Evolutionary conservation across 2,329 filamentous ascomycete species (phyloP).

Genomic region (Diaporthe longicolla): DNA sequence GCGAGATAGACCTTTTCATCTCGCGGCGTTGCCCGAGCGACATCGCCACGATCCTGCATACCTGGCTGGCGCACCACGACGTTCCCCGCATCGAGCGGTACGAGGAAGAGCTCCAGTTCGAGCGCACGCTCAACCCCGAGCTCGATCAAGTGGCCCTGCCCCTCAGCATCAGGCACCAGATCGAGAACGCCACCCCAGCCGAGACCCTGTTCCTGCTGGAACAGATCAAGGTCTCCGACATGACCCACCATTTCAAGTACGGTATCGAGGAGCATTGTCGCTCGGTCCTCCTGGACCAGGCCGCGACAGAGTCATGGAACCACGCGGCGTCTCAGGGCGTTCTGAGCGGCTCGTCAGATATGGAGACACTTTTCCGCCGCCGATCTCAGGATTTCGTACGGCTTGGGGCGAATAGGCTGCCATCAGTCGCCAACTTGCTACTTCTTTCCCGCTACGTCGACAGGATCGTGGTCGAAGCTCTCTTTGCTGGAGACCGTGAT

Average conservation of each 20-base stretch:
- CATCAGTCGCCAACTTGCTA: constrained; percentile 46
- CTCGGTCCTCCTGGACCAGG: constrained; percentile 48
- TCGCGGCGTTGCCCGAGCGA: constrained; percentile 53
- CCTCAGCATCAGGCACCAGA: constrained; percentile 47
- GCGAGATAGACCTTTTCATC: constrained; percentile 52
- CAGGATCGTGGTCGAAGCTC: constrained; percentile 47
- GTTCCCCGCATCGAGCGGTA: constrained; percentile 52
- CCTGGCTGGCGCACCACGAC: constrained; percentile 55
- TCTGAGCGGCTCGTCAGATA: constrained; percentile 47
- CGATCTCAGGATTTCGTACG: constrained; percentile 48
- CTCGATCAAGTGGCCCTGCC: constrained; percentile 43
- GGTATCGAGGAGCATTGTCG: constrained; percentile 49
- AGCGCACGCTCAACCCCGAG: constrained; percentile 41
- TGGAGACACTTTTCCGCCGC: constrained; percentile 47
- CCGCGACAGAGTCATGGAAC: constrained; percentile 48
- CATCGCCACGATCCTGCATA: constrained; percentile 52
- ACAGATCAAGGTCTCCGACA: constrained; percentile 48
- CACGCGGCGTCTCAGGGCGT: constrained; percentile 48
- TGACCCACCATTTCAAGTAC: constrained; percentile 46
- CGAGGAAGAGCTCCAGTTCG: constrained; percentile 50
- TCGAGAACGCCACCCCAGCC: constrained; percentile 49
- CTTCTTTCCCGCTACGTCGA: constrained; percentile 48
- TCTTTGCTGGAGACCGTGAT: constrained; percentile 50
- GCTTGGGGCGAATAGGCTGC: constrained; percentile 47
- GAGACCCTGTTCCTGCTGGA: constrained; percentile 51